Base-by-base conservation (phyloP, 257 asterid genomes). In the Schizonepeta tenuifolia region DNA sequence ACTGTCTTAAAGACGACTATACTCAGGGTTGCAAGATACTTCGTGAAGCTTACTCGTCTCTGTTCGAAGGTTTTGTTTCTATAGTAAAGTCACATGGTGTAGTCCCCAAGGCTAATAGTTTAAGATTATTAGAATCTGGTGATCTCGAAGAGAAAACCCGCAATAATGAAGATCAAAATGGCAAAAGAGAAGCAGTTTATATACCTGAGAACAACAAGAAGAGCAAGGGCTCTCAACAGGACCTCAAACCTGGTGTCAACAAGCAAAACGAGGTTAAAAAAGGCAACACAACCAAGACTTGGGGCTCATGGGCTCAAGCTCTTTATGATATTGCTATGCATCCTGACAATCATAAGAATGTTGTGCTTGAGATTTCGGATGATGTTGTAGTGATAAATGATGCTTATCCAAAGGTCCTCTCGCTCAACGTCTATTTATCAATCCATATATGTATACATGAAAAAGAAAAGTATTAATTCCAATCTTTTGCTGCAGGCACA, bases 401-500 rank as follows among this genome's bases (percentile, higher is more conserved):
- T 83, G 86, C 90, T 78, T 91, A 84, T 81, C 98, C 97, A 31
- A 94, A 94, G 99, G 99, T 94, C 58, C n/a, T 71, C 36, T 67
- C 31, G 59, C 74, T 15, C 81, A 38, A 70, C 24, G 57, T 43
- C 79, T 49, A 69, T 58, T 17, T 67, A 28, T 60, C 70, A 4
- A 75, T 54, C 70, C 24, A 56, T 40, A 76, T 18, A 17, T 61
- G 18, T 18, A 6, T 41, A 17, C 31, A 47, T 66, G 22, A 33
- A 24, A 22, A 55, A 22, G 40, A 12, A 17, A 35, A 49, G 3
- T 20, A 20, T 71, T 33, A 20, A 14, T 22, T 51, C 44, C 22
- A 68, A 69, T 13, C 10, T 50, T 50, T 54, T 43, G 50, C 51
- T 82, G 77, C 84, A 91, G 99, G 97, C 97, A 72, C 87, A 81